Conservation (phyloP, 768 basidiomycete genomes). For the Inosperma sp. region DNA sequence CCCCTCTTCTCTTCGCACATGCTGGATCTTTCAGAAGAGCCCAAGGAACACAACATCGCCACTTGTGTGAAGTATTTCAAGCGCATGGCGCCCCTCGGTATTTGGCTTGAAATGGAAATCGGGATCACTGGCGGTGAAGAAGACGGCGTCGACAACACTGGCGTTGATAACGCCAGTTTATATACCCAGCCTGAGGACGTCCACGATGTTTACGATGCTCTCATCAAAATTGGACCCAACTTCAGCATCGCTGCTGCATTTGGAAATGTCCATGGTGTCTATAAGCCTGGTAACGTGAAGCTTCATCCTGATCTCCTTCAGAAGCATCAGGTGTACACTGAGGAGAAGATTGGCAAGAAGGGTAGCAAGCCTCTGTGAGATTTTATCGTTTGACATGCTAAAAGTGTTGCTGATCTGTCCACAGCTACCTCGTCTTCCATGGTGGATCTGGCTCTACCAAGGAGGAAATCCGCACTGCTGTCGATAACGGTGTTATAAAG, state of each 20-base stretch:
- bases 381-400: neutral
- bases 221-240: slow-evolving; percentile 80
- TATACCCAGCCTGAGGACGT: slow-evolving; percentile 99
- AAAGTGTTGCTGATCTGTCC: neutral
- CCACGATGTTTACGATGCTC: slow-evolving; percentile 83
- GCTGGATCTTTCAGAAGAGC: slow-evolving; percentile 93
- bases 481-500: slow-evolving; percentile 91
- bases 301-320: slow-evolving; percentile 87
- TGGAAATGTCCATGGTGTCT: slow-evolving; percentile 98
- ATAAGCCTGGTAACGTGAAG: slow-evolving; percentile 97
- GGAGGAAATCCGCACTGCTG: slow-evolving; percentile 92
- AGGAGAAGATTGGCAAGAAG: slow-evolving; percentile 59
- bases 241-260: slow-evolving; percentile 98
- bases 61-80: slow-evolving; percentile 93
- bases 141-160: slow-evolving; percentile 98
- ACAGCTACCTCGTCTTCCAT: slow-evolving; percentile 97
- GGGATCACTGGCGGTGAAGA: slow-evolving; percentile 99
- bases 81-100: slow-evolving; percentile 85
- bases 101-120: slow-evolving; percentile 99
- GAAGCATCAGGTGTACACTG: slow-evolving; percentile 82
- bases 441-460: slow-evolving; percentile 97
- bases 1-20: slow-evolving; percentile 96
- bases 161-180: slow-evolving; percentile 85
- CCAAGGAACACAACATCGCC: slow-evolving; percentile 91
- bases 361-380: slow-evolving; percentile 77